Conservation (phyloP, 768 basidiomycete genomes). For the Candolleomyces eurysporus region DNA sequence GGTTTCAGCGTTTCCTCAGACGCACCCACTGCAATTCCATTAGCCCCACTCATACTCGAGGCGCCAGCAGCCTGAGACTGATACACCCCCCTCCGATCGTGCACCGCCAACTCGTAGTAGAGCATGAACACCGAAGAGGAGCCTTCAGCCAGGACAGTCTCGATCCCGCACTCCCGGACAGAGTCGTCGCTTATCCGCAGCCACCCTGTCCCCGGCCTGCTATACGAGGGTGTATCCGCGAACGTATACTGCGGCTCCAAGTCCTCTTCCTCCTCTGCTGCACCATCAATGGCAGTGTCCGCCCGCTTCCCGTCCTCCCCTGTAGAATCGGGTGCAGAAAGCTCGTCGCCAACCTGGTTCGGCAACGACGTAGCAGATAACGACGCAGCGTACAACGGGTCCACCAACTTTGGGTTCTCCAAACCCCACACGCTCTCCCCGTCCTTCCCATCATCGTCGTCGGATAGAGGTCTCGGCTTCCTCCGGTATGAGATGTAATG, state of each 20-base stretch:
- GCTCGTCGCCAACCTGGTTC: slow-evolving; percentile 20
- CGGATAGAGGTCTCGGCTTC: slow-evolving; percentile 57
- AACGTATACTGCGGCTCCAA: slow-evolving; percentile 4
- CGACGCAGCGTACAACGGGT: slow-evolving; percentile 12
- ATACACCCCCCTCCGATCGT: slow-evolving; percentile 26
- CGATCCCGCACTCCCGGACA: slow-evolving; percentile 73
- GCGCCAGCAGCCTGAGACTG: background rate
- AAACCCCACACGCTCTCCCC: no score
- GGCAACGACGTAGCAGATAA: slow-evolving; percentile 14
- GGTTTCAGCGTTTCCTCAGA: slow-evolving; percentile 64
- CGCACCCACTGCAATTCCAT: slow-evolving; percentile 10
- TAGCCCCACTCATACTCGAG: background rate
- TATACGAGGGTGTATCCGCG: slow-evolving; percentile 16
- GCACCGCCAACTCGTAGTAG: slow-evolving; percentile 77
- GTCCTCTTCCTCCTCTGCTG: background rate
- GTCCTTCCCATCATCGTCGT: slow-evolving; percentile 4
- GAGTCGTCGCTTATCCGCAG: slow-evolving; percentile 84
- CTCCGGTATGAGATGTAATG: slow-evolving; percentile 93
- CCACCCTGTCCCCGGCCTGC: slow-evolving; percentile 70
- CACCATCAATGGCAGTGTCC: background rate
- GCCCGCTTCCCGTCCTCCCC: background rate
- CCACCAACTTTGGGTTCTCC: slow-evolving; percentile 28
- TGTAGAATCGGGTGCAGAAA: background rate
- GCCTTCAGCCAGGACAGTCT: slow-evolving; percentile 71
- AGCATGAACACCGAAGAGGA: slow-evolving; percentile 80